Evolutionary conservation across 495 filamentous ascomycete species (phyloP).

Genomic region (Lasiosphaeria miniovina): DNA sequence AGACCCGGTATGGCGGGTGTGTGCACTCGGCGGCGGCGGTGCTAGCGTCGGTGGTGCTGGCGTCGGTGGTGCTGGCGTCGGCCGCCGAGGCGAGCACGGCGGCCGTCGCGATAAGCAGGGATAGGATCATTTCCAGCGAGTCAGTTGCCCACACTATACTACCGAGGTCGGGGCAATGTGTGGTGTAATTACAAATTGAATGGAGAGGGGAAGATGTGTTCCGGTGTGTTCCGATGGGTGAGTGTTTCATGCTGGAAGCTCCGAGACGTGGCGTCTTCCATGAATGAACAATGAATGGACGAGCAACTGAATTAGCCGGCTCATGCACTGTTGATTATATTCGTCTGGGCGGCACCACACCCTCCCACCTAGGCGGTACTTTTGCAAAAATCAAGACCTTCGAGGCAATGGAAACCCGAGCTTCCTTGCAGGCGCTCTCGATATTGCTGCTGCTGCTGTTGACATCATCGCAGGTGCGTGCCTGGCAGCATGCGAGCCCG

Average conservation of each 20-base stretch:
- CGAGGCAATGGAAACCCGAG: background rate
- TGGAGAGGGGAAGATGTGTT: background rate
- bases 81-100: background rate
- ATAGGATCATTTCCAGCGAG: background rate
- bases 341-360: background rate
- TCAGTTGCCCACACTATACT: background rate
- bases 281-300: too few relatives aligned
- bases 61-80: constrained; percentile 2
- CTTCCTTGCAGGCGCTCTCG: background rate
- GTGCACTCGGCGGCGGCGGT: constrained; percentile 20
- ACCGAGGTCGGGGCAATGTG: background rate
- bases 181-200: constrained; percentile 5
- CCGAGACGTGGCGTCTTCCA: background rate
- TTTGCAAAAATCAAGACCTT: background rate
- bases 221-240: too few relatives aligned
- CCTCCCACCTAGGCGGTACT: too few relatives aligned
- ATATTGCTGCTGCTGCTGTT: background rate
- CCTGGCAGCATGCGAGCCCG: constrained; percentile 7
- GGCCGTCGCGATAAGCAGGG: constrained; percentile 10
- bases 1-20: constrained; percentile 37
- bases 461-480: background rate
- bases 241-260: background rate
- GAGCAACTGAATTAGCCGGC: constrained; percentile 3
- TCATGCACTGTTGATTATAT: constrained; percentile 1
- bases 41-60: constrained; percentile 2